Evolutionary conservation across 1,284 basidiomycete genomes (phyloP), one percentile per base, ranked within the genome.

Genomic region (Naganishia liquefaciens): DNA sequence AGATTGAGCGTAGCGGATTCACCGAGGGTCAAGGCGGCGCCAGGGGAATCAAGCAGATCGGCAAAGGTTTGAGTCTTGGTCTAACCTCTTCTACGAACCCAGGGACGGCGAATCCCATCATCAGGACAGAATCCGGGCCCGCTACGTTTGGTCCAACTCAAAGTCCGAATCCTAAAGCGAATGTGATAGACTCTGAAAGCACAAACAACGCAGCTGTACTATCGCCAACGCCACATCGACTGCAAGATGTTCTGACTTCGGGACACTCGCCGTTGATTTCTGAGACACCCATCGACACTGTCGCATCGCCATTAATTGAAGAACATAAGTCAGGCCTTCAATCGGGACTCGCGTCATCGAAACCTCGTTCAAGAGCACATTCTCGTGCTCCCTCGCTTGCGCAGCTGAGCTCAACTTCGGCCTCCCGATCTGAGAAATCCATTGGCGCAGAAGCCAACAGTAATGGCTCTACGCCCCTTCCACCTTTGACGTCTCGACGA

Each of bases 1-100:
- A 76, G 42, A 68, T 78, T 27, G 73, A 76, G 11, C 70, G 68
- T 57, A 67, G 70, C 43, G 71, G 73, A 3, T 66, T 71, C 37
- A 66, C 71, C 25, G 72, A 74, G 28, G 73, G 74, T 3, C 67
- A 63, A 43, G 72, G 73, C 23, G 66, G 69, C 13, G 68, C 70
- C 17, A 62, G 70, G 44, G 68, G 64, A 6, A 67, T 73, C 13
- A 69, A 70, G 53, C 68, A 70, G 57, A 71, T 73, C 53, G 72
- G 71, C 17, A 69, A 66, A 13, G 72, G 72, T 5, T 50, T 71
- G 51, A 66, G 62, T 15, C 50, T 71, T 7, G 65, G 55, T 43
- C 25, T 39, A 46, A 23, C 57, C 27, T 37, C 33, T 37, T 3
- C 33, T 40, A 40, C 19, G 43, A 50, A 27, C 23, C n/a, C 11